phyloP scores from a whole-genome alignment of 108 stramenopile genomes.

The Pseudonitzschia multistriata region DNA sequence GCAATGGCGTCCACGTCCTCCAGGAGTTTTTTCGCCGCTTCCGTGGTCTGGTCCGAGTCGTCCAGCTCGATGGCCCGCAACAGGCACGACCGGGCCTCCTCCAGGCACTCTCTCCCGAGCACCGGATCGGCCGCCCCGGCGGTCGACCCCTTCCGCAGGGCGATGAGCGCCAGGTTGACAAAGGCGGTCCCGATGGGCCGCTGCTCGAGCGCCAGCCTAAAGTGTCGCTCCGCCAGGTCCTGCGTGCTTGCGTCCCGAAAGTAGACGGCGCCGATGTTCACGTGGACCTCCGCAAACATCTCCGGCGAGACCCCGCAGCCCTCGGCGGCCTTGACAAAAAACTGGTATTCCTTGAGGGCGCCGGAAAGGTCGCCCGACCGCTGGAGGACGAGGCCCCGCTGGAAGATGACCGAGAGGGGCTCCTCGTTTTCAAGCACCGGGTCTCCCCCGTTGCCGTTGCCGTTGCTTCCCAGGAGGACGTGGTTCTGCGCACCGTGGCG shows the following conservation, averaged over 20 bases:
- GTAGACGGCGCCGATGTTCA: constrained; percentile 41
- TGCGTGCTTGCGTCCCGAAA: constrained; percentile 12
- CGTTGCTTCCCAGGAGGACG: background rate
- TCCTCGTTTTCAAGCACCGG: constrained; percentile 28
- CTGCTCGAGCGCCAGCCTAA: constrained; percentile 16
- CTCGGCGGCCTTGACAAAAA: constrained; percentile 40
- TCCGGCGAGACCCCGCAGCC: constrained; percentile 20
- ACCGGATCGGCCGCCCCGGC: constrained; percentile 2
- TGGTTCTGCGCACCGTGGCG: background rate
- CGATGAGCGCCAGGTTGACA: constrained; percentile 37
- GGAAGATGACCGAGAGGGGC: constrained; percentile 28
- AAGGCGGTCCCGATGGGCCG: constrained; percentile 30
- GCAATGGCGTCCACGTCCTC: constrained; percentile 7
- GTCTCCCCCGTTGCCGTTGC: background rate
- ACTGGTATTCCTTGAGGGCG: constrained; percentile 35
- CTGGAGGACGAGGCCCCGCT: constrained; percentile 41
- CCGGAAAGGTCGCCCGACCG: constrained; percentile 16
- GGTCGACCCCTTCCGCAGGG: constrained; percentile 22
- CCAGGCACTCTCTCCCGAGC: constrained; percentile 3
- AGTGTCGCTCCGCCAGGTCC: constrained; percentile 22
- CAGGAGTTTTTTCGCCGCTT: background rate
- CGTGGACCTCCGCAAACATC: constrained; percentile 35
- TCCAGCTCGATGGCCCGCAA: background rate
- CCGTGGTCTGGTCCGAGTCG: constrained; percentile 1
- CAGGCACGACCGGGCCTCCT: background rate